A percentile compares a stretch with the other conserved stretches of the same genome.
Conservation (phyloP, 2,329 filamentous ascomycete genomes). For the Ascochyta lentis region DNA sequence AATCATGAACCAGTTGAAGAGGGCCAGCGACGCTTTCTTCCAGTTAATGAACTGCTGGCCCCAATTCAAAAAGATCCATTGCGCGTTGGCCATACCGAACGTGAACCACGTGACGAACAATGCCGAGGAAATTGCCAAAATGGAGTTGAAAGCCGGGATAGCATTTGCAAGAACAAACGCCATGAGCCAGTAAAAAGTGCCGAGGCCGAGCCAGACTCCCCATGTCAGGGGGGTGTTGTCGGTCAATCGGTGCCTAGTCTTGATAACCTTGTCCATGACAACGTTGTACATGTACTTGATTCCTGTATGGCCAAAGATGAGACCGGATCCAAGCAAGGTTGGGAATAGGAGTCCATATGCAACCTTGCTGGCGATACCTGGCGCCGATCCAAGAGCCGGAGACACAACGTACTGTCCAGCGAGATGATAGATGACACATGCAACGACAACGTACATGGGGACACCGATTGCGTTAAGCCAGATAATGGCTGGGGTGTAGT, state of each 20-base stretch:
- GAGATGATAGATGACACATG: conserved; percentile 69
- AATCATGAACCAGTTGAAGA: conserved; percentile 22
- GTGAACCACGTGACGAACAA: conserved; percentile 70
- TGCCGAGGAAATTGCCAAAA: conserved; percentile 65
- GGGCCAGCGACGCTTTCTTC: conserved; percentile 25
- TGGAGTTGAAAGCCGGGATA: conserved; percentile 70
- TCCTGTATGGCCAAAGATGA: conserved; percentile 72
- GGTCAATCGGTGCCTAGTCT: conserved; percentile 1
- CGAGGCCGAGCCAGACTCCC: conserved; percentile 40
- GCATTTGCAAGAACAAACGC: conserved; percentile 71
- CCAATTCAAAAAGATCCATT: conserved; percentile 43
- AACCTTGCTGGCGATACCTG: conserved; percentile 61
- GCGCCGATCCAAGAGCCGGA: conserved; percentile 68
- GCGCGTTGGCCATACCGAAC: conserved; percentile 35
- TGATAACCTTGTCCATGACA: conserved; percentile 52
- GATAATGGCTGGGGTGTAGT: conserved; percentile 12
- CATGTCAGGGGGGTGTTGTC: conserved; percentile 37
- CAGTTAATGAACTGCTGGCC: conserved; percentile 43
- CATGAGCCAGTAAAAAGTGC: conserved; percentile 60
- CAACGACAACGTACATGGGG: conserved; percentile 66
- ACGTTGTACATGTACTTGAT: conserved; percentile 69
- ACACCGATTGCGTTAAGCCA: conserved; percentile 51
- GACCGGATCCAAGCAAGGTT: conserved; percentile 72
- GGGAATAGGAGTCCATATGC: conserved; percentile 71
- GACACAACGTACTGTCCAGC: conserved; percentile 65